Evolutionary conservation across 768 basidiomycete genomes (phyloP).

Genomic region (Pleurotus tuoliensis): DNA sequence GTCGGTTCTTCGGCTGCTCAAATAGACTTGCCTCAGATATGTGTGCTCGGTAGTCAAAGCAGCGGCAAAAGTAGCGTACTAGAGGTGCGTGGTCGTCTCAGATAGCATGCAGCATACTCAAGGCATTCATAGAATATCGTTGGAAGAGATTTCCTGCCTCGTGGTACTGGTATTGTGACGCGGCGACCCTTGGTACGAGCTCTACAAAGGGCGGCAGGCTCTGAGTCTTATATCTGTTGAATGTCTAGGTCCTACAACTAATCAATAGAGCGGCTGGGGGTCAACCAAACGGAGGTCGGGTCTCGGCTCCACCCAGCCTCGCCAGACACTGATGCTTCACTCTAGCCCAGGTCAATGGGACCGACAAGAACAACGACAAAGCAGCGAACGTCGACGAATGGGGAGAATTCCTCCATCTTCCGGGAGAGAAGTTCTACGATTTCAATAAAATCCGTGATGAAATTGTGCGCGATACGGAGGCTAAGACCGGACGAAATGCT

Average conservation of each 20-base stretch:
- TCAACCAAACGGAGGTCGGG: conserved; percentile 34
- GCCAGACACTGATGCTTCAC: conserved; percentile 13
- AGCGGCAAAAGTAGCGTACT: conserved; percentile 92
- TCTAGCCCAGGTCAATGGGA: conserved; percentile 40
- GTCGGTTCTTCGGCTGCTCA: conserved; percentile 73
- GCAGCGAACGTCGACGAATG: conserved; percentile 91
- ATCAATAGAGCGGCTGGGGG: conserved; percentile 71
- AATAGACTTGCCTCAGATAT: conserved; percentile 91
- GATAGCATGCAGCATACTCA: conserved; percentile 3
- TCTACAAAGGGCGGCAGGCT: neutral
- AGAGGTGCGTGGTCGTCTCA: conserved; percentile 49
- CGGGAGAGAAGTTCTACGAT: conserved; percentile 96
- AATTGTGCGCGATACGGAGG: conserved; percentile 95
- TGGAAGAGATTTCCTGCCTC: conserved; percentile 96
- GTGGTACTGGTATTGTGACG: conserved; percentile 98
- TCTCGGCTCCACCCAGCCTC: conserved; percentile 14
- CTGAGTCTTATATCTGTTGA: no score
- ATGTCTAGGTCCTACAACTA: conserved; percentile 79
- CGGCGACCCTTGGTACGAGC: conserved; percentile 83
- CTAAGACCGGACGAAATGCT: conserved; percentile 97
- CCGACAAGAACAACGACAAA: conserved; percentile 56
- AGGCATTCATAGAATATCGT: conserved; percentile 76
- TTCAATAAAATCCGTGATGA: conserved; percentile 96
- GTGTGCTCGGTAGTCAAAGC: conserved; percentile 87
- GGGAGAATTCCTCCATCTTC: conserved; percentile 98